Conservation (phyloP, 2,329 filamentous ascomycete species). For the Nemania sp. region DNA sequence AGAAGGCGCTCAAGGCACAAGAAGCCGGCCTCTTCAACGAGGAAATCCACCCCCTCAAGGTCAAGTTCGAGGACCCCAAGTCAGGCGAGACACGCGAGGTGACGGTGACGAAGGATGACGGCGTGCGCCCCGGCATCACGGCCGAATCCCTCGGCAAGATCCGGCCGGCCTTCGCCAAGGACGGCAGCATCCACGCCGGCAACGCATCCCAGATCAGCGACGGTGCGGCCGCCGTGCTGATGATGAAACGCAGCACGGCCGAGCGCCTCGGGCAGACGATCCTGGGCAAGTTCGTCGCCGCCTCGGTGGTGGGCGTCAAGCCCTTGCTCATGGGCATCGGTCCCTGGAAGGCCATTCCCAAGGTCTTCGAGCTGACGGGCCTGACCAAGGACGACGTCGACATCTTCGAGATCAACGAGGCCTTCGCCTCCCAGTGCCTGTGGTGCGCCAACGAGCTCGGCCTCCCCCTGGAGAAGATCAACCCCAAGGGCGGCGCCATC, state of each 20-base stretch:
- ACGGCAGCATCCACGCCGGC: conserved; percentile 92
- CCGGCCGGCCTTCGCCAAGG: conserved; percentile 84
- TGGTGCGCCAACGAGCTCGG: conserved; percentile 91
- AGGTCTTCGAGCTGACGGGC: conserved; percentile 85
- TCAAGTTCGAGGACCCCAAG: conserved; percentile 90
- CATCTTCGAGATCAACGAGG: conserved; percentile 99
- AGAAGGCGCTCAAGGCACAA: conserved; percentile 86
- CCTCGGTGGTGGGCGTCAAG: conserved; percentile 84
- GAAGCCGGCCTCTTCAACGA: conserved; percentile 87
- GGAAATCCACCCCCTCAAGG: conserved; percentile 85
- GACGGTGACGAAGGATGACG: conserved; percentile 84
- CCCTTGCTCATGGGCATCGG: conserved; percentile 96
- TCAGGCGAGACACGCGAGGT: conserved; percentile 82
- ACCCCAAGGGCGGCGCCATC: conserved; percentile 96
- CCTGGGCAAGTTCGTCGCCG: conserved; percentile 88
- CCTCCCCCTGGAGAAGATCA: conserved; percentile 83
- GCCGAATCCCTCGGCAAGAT: conserved; percentile 90
- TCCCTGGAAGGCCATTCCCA: conserved; percentile 93
- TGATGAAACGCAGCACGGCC: conserved; percentile 94
- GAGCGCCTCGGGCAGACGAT: conserved; percentile 86
- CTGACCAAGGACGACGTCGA: conserved; percentile 89
- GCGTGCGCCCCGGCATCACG: conserved; percentile 83
- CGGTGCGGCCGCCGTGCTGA: conserved; percentile 89
- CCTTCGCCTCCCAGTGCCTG: conserved; percentile 92
- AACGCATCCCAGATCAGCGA: conserved; percentile 96